phyloP scores from a whole-genome alignment of 2,329 filamentous ascomycete genomes.

The Rasamsonia emersonii region DNA sequence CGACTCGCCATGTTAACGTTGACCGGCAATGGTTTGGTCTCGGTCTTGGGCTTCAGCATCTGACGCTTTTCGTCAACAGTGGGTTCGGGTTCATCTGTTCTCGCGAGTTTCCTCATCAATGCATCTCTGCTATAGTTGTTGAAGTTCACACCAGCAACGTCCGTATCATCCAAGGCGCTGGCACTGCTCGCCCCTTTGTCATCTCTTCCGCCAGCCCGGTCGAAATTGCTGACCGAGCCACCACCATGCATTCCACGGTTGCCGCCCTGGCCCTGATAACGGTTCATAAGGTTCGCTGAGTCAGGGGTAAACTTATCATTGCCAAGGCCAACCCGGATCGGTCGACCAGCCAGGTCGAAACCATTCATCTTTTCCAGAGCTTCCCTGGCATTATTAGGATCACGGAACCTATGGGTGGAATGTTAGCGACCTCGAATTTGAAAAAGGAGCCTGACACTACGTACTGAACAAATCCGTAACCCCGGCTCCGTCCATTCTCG shows the following conservation, averaged over 20 bases:
- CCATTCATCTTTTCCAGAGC: slow-evolving; percentile 99
- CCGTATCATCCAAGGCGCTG: slow-evolving; percentile 92
- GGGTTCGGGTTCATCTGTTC: slow-evolving; percentile 72
- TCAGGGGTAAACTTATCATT: slow-evolving; percentile 99
- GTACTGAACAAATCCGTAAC: slow-evolving; percentile 98
- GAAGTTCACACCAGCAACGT: slow-evolving; percentile 98
- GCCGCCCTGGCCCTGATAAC: slow-evolving; percentile 69
- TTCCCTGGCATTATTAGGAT: slow-evolving; percentile 83
- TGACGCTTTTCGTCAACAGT: slow-evolving; percentile 58
- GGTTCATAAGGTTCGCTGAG: slow-evolving; percentile 83
- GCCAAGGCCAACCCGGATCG: slow-evolving; percentile 95
- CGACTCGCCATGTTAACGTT: slow-evolving; percentile 88
- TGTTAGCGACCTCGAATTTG: slow-evolving; percentile 25
- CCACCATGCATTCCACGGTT: slow-evolving; percentile 72
- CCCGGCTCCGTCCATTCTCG: slow-evolving; percentile 78
- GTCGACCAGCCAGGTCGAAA: slow-evolving; percentile 93
- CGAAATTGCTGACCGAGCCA: slow-evolving; percentile 63
- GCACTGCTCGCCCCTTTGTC: slow-evolving; percentile 82
- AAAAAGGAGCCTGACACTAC: slow-evolving; percentile 30
- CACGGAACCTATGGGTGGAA: slow-evolving; percentile 60
- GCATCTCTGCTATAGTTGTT: slow-evolving; percentile 98
- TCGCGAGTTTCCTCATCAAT: slow-evolving; percentile 96
- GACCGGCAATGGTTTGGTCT: slow-evolving; percentile 68
- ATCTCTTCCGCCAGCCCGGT: slow-evolving; percentile 80
- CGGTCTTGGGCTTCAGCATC: slow-evolving; percentile 68